A percentile compares a stretch with the other conserved stretches of the same genome.
Conservation (phyloP, 2,329 filamentous ascomycete genomes). For the Stromatinia cepivora region DNA sequence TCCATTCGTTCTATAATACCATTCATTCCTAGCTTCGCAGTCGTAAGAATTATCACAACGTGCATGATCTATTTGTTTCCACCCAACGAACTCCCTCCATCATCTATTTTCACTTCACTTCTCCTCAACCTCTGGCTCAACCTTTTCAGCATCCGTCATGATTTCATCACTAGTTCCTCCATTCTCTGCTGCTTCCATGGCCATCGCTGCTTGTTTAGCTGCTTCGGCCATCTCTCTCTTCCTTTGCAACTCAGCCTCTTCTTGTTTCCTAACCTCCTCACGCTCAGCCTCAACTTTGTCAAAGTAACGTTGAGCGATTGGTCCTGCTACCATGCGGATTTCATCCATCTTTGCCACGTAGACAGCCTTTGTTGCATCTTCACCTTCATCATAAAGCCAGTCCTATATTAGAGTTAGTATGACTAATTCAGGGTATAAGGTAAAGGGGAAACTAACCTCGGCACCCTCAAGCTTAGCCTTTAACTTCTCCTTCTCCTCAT, state of each 20-base stretch:
- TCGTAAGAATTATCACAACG: constrained; percentile 4
- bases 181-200: constrained; percentile 39
- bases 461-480: constrained; percentile 77
- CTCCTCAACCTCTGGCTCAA: constrained; percentile 36
- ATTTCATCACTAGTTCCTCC: constrained; percentile 58
- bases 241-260: constrained; percentile 48
- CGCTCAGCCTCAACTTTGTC: constrained; percentile 91
- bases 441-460: constrained; percentile 68
- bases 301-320: constrained; percentile 90
- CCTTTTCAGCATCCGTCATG: constrained; percentile 57
- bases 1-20: constrained; percentile 20
- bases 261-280: constrained; percentile 71
- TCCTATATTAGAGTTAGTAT: constrained; percentile 60
- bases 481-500: constrained; percentile 89
- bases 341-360: constrained; percentile 97
- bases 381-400: constrained; percentile 97
- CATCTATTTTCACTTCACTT: constrained; percentile 25
- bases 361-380: constrained; percentile 89
- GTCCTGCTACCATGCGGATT: constrained; percentile 84
- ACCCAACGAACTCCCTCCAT: constrained; percentile 4
- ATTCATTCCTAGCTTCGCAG: constrained; percentile 11
- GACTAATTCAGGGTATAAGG: background rate
- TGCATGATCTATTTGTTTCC: constrained; percentile 19
- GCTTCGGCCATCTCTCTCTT: constrained; percentile 51
- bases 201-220: constrained; percentile 50